phyloP scores from a whole-genome alignment of 2,329 filamentous ascomycete genomes.

The Ascocoryne sarcoides region DNA sequence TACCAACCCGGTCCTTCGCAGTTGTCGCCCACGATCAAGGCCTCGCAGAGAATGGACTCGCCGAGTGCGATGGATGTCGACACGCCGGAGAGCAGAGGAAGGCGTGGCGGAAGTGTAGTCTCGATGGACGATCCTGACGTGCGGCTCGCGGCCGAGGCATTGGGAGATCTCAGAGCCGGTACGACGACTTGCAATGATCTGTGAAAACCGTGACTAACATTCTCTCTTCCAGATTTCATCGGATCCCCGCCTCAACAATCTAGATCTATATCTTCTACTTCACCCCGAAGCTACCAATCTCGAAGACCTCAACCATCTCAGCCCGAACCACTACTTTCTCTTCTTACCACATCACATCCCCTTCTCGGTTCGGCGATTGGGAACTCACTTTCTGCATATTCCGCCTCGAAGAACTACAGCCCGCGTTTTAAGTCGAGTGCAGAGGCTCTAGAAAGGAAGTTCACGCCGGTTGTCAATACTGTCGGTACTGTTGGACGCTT shows the following conservation, averaged over 20 bases:
- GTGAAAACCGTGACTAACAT: no score
- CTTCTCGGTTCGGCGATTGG: slow-evolving; percentile 78
- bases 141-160: slow-evolving; percentile 62
- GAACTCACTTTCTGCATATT: slow-evolving; percentile 76
- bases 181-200: no score
- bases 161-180: slow-evolving; percentile 69
- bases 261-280: slow-evolving; percentile 21
- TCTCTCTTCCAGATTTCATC: slow-evolving; percentile 64
- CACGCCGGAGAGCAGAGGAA: slow-evolving; percentile 21
- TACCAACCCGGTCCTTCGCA: slow-evolving; percentile 26
- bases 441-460: slow-evolving; percentile 81
- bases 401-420: slow-evolving; percentile 81
- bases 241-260: slow-evolving; percentile 46
- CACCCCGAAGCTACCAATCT: slow-evolving; percentile 29
- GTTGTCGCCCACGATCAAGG: slow-evolving; percentile 22
- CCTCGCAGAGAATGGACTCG: slow-evolving; percentile 15
- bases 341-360: slow-evolving; percentile 83
- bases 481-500: slow-evolving; percentile 75
- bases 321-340: slow-evolving; percentile 72
- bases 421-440: slow-evolving; percentile 82
- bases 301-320: slow-evolving; percentile 25
- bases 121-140: slow-evolving; percentile 58
- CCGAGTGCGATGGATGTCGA: slow-evolving; percentile 27
- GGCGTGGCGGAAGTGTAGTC: slow-evolving; percentile 27
- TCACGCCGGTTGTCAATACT: slow-evolving; percentile 78